Conservation (phyloP, 1,284 basidiomycete genomes). For the Trametes polyzona region DNA sequence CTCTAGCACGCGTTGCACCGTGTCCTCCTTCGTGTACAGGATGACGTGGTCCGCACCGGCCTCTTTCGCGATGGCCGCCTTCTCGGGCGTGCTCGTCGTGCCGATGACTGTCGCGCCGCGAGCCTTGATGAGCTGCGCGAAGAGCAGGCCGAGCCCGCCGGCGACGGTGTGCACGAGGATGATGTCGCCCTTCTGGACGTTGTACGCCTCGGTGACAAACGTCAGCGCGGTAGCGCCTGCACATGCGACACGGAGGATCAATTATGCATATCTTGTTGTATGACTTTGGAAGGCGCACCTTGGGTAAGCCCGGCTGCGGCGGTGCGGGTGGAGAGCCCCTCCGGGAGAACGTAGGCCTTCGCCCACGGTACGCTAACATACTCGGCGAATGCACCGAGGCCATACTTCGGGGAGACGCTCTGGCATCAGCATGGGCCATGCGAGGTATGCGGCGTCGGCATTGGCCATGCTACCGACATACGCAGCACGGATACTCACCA, state of each 20-base stretch:
- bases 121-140: constrained; percentile 64
- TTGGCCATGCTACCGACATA: too few species aligned
- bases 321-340: constrained; percentile 57
- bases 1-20: constrained; percentile 71
- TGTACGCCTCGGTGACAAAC: constrained; percentile 84
- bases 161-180: constrained; percentile 93
- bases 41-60: constrained; percentile 91
- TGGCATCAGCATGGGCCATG: not conserved
- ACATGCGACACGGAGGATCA: not conserved
- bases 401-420: constrained; percentile 41
- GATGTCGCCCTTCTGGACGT: constrained; percentile 75
- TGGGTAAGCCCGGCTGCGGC: constrained; percentile 66
- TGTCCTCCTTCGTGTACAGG: constrained; percentile 75
- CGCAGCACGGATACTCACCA: constrained; percentile 58
- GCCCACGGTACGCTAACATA: constrained; percentile 33
- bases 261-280: not conserved
- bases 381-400: constrained; percentile 37
- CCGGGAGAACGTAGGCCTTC: constrained; percentile 60
- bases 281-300: constrained; percentile 18
- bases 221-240: constrained; percentile 77
- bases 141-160: constrained; percentile 72
- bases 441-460: not conserved
- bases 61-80: constrained; percentile 79
- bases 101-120: constrained; percentile 92
- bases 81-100: constrained; percentile 85